Percentiles rank a stretch among this genome's conserved stretches.
phyloP scores from a whole-genome alignment of 768 basidiomycete species.

The Astraeus odoratus region DNA sequence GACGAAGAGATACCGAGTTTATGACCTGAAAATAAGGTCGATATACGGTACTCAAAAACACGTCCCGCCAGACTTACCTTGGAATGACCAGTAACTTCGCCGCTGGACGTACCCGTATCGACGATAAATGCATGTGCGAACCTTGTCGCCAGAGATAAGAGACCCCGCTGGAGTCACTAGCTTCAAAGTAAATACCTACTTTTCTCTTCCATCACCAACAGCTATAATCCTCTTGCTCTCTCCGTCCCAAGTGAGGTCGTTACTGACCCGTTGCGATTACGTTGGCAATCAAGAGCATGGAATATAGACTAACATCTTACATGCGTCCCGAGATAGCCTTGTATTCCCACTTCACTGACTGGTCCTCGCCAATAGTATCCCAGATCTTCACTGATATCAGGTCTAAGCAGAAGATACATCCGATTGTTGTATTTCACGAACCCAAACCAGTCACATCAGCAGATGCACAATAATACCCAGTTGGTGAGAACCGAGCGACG shows the following conservation, averaged over 20 bases:
- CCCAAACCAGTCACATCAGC: constrained; percentile 80
- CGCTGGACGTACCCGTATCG: constrained; percentile 77
- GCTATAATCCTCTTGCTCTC: constrained; percentile 95
- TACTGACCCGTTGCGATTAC: constrained; percentile 37
- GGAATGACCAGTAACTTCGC: constrained; percentile 84
- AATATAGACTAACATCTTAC: constrained; percentile 31
- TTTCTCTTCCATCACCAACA: constrained; percentile 88
- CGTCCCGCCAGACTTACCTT: constrained; percentile 45
- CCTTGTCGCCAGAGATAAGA: constrained; percentile 29
- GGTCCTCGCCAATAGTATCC: constrained; percentile 86
- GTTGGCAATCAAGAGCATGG: neutral
- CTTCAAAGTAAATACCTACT: constrained; percentile 34
- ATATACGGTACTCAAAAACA: neutral
- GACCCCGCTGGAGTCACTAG: neutral
- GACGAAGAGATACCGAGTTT: constrained; percentile 84
- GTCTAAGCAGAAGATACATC: neutral
- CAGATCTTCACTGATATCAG: constrained; percentile 73
- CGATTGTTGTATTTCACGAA: constrained; percentile 24
- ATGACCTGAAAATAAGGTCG: constrained; percentile 43
- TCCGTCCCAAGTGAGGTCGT: constrained; percentile 94
- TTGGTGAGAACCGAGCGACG: constrained; percentile 86
- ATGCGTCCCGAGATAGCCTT: constrained; percentile 66
- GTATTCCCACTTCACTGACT: constrained; percentile 75
- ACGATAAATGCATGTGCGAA: constrained; percentile 81
- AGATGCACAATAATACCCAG: constrained; percentile 93